phyloP scores from a whole-genome alignment of 495 filamentous ascomycete genomes.

The Oidiodendron maius region DNA sequence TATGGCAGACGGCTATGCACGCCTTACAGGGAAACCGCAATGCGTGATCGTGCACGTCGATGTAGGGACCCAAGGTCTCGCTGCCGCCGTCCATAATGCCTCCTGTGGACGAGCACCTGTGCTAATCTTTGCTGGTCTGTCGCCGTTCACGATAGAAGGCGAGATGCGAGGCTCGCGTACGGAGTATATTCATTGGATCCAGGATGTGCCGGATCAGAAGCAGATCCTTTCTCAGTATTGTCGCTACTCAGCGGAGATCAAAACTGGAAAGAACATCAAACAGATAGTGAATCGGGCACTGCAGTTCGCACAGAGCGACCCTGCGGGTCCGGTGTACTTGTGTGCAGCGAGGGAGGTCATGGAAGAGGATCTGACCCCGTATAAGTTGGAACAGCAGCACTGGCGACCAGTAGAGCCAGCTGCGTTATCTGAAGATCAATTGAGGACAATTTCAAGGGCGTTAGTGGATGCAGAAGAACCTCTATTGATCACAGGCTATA shows the following conservation, averaged over 20 bases:
- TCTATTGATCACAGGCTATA: constrained; percentile 77
- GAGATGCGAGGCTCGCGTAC: constrained; percentile 84
- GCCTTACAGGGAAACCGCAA: constrained; percentile 78
- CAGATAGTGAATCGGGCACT: constrained; percentile 90
- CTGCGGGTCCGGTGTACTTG: constrained; percentile 83
- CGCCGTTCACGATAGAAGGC: constrained; percentile 85
- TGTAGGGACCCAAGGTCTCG: constrained; percentile 86
- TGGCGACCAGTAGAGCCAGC: constrained; percentile 75
- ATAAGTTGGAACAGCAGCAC: constrained; percentile 61
- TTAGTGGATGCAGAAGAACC: constrained; percentile 70
- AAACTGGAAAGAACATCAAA: constrained; percentile 88
- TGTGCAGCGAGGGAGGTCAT: constrained; percentile 81
- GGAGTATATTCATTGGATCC: constrained; percentile 97
- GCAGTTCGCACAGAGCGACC: constrained; percentile 77
- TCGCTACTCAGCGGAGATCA: constrained; percentile 85
- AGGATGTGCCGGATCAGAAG: constrained; percentile 93
- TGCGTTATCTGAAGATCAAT: constrained; percentile 61
- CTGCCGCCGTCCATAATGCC: constrained; percentile 89
- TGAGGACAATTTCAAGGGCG: constrained; percentile 62
- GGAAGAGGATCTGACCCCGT: constrained; percentile 86
- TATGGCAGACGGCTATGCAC: constrained; percentile 93
- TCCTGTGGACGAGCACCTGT: constrained; percentile 81
- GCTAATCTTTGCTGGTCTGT: constrained; percentile 85
- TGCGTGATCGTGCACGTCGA: constrained; percentile 95
- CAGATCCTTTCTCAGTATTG: constrained; percentile 91